Evolutionary conservation across 2,329 filamentous ascomycete species (phyloP).

Genomic region (Cadophora malorum): DNA sequence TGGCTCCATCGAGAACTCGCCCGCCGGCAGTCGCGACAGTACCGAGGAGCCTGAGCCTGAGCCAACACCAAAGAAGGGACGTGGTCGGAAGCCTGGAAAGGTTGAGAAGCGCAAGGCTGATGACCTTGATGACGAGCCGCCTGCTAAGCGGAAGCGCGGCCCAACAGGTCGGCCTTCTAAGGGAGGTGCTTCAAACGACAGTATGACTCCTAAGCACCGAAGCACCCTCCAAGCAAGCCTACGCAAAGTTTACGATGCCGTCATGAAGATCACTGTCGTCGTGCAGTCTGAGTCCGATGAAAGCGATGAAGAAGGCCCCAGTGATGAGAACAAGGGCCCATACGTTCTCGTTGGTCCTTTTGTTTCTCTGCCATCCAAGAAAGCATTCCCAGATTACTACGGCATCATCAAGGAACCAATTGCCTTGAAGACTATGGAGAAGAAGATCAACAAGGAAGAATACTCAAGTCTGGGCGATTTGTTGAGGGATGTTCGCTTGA

Average conservation of each 20-base stretch:
- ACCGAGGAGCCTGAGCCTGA: constrained; percentile 81
- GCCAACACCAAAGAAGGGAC: constrained; percentile 76
- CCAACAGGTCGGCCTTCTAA: constrained; percentile 72
- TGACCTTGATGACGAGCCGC: constrained; percentile 64
- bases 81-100: constrained; percentile 77
- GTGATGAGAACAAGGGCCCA: constrained; percentile 59
- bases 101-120: constrained; percentile 87
- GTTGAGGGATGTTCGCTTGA: constrained; percentile 78
- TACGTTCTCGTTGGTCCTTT: constrained; percentile 93
- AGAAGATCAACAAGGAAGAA: constrained; percentile 95
- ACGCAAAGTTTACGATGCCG: constrained; percentile 75
- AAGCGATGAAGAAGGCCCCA: constrained; percentile 47
- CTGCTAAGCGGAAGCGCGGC: constrained; percentile 79
- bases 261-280: constrained; percentile 82
- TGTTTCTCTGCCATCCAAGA: constrained; percentile 86
- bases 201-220: constrained; percentile 72
- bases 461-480: constrained; percentile 84
- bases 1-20: constrained; percentile 68
- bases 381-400: constrained; percentile 94
- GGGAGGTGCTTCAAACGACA: constrained; percentile 52
- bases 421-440: constrained; percentile 93
- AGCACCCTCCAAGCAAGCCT: constrained; percentile 80
- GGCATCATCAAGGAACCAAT: constrained; percentile 91
- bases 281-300: constrained; percentile 61
- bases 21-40: constrained; percentile 76